Conservation (phyloP, 78 protist genomes). For the Dictyostelium brefeldianum region DNA sequence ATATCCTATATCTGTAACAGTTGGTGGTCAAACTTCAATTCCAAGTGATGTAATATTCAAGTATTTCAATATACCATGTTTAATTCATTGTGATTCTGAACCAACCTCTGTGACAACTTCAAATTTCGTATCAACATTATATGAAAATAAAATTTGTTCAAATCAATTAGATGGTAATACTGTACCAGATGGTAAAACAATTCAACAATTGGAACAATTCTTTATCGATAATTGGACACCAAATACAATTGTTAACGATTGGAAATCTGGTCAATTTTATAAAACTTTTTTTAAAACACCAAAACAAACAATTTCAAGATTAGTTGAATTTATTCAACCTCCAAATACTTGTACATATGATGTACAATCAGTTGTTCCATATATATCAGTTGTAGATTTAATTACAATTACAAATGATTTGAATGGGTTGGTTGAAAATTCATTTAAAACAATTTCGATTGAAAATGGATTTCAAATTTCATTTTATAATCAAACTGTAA, state of each 20-base stretch:
- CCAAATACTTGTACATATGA: not conserved
- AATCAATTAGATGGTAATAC: not conserved
- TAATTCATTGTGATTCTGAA: not conserved
- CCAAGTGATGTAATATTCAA: not conserved
- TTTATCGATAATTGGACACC: not conserved
- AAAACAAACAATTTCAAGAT: not conserved
- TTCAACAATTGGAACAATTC: not conserved
- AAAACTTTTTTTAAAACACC: not conserved
- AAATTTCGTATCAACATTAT: not conserved
- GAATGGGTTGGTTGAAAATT: not conserved
- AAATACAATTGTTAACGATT: not conserved
- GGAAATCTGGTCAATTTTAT: constrained; percentile 14
- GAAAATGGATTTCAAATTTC: not conserved
- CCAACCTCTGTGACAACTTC: not conserved
- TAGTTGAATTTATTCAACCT: not conserved
- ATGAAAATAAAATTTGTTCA: constrained; percentile 2
- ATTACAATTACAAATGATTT: not conserved
- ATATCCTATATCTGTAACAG: not conserved
- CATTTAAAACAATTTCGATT: not conserved
- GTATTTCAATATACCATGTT: not conserved
- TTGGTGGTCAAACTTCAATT: not conserved
- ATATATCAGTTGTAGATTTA: not conserved
- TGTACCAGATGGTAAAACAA: not conserved
- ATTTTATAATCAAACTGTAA: not conserved
- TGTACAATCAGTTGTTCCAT: not conserved